Base-by-base conservation (phyloP, 2,329 filamentous ascomycete species). In the Cladophialophora chaetospira region DNA sequence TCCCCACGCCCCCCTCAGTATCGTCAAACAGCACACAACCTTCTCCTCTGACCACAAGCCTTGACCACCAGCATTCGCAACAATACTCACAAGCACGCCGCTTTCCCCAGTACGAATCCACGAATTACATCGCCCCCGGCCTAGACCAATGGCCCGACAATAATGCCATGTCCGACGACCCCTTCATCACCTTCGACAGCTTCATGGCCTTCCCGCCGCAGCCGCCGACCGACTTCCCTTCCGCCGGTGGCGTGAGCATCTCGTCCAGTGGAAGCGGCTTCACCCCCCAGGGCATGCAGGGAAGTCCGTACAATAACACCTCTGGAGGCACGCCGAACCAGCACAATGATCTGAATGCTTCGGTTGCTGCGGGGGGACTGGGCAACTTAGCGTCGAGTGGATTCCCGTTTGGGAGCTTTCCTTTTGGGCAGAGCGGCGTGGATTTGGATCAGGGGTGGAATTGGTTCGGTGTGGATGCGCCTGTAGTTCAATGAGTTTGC, bases 361-460 rank as follows among this genome's bases (percentile, higher is more conserved):
- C 25, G 8, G 36, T 46, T 9, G 44, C 28, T 26, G 21, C 28
- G 2, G 46, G 52, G 10, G 53, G 53, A 3, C 25, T 53, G 2
- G 54, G 25, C 44, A 45, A 45, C 26, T 33, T 58, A 17, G 17
- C 26, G 9, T 25, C 19, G 17, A 49, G 54, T 4, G 49, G 35
- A 10, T 61, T 61, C 36, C 55, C 60, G 11, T 66, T 62, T 36
- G 51, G 56, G 5, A 48, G 17, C 15, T 53, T 57, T 23, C 54
- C 62, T 11, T 57, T 52, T 40, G 53, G 50, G 31, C 51, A 62
- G 54, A 46, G 35, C 10, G 61, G 72, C 52, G 57, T 73, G 10
- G 70, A 72, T 49, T 63, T 75, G 25, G 72, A 73, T 54, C 70
- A 73, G 51, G 73, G 72, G 17, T 75, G 72, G 73, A 70, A 74